phyloP scores from a whole-genome alignment of 495 filamentous ascomycete genomes.

The Xylaria longipes region DNA sequence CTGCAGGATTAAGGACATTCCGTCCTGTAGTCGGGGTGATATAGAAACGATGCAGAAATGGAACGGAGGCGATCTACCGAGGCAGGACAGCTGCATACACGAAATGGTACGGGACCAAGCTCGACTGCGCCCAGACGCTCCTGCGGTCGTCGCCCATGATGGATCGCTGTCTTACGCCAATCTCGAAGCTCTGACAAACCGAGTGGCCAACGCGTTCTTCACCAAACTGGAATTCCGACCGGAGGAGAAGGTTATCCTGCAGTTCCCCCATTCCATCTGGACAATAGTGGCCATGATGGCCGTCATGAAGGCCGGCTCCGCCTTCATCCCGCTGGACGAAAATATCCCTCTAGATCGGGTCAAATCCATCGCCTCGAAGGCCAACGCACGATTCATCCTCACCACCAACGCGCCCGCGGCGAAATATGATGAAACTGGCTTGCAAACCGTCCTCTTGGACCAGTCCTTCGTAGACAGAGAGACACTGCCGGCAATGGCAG shows the following conservation, averaged over 20 bases:
- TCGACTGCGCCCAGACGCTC: neutral
- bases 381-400: slow-evolving; percentile 1
- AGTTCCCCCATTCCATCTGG: slow-evolving; percentile 29
- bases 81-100: slow-evolving; percentile 17
- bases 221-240: neutral
- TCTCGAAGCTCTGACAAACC: slow-evolving; percentile 8
- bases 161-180: slow-evolving; percentile 8
- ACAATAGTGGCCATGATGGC: slow-evolving; percentile 46
- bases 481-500: neutral
- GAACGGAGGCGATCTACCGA: slow-evolving; percentile 13
- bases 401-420: neutral
- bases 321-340: slow-evolving; percentile 57
- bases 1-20: slow-evolving; percentile 1
- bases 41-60: slow-evolving; percentile 8
- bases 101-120: slow-evolving; percentile 19
- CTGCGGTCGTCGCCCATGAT: slow-evolving; percentile 21
- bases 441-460: neutral
- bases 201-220: slow-evolving; percentile 4
- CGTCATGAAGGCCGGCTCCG: slow-evolving; percentile 47
- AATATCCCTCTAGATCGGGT: slow-evolving; percentile 34
- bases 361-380: slow-evolving; percentile 4
- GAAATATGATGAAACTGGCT: neutral
- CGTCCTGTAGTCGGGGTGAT: slow-evolving; percentile 4
- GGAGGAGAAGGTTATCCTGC: slow-evolving; percentile 43
- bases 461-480: slow-evolving; percentile 1